A percentile compares a stretch with the other conserved stretches of the same genome.
Conservation (phyloP, 2,329 filamentous ascomycete species). For the Rutstroemia sp. region DNA sequence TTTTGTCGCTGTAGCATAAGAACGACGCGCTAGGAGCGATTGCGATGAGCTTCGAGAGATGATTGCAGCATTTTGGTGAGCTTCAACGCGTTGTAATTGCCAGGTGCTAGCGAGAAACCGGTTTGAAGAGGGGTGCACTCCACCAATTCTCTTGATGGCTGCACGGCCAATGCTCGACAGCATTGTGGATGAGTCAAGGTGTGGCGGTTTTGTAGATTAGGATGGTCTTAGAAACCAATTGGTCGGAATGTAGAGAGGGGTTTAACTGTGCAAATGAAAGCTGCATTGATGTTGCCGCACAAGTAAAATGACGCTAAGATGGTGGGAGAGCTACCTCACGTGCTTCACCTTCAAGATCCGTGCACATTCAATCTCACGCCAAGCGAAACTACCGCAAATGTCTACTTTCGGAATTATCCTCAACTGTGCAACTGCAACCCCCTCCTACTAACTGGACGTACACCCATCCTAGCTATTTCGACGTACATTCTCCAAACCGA, state of each 20-base stretch:
- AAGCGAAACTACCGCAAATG: no score
- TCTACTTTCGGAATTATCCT: no score
- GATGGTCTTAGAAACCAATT: background rate
- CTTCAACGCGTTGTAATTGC: slow-evolving; percentile 22
- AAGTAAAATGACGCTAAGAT: background rate
- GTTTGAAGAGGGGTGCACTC: slow-evolving; percentile 21
- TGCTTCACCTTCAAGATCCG: background rate
- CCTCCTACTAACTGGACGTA: background rate
- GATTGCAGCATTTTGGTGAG: slow-evolving; percentile 12
- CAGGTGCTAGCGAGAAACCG: slow-evolving; percentile 18
- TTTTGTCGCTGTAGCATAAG: slow-evolving; percentile 24
- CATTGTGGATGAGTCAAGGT: slow-evolving; percentile 19
- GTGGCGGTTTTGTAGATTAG: background rate
- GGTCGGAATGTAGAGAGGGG: slow-evolving; percentile 2
- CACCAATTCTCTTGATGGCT: slow-evolving; percentile 22
- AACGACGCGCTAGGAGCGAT: slow-evolving; percentile 10
- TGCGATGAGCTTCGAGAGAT: slow-evolving; percentile 10
- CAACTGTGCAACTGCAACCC: no score
- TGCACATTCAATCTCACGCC: background rate
- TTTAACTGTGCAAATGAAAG: background rate
- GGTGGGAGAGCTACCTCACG: background rate
- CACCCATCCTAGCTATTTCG: background rate
- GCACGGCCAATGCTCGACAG: slow-evolving; percentile 28
- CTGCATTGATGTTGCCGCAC: background rate
- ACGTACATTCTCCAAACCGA: no score